Base-by-base conservation (phyloP, 2,329 filamentous ascomycete species). In the Zasmidium cellare region DNA sequence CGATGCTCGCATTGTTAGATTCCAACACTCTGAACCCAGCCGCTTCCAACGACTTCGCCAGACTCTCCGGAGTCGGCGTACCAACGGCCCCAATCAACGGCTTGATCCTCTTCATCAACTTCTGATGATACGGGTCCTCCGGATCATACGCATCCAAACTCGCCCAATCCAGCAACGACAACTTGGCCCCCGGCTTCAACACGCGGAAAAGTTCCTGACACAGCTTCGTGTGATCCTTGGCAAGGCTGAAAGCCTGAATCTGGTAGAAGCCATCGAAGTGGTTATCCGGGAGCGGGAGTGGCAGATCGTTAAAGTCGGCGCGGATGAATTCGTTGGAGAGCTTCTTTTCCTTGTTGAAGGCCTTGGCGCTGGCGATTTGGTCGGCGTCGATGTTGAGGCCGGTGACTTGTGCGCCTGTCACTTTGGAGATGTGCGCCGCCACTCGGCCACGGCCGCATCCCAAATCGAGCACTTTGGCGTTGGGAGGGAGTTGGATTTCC, bases 241-340 rank as follows among this genome's bases (percentile, higher is more conserved):
- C 66, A 7, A 70, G 55, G 47, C 63, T 67, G 61, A 70, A 68
- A 20, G 68, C 68, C 51, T 70, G 68, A 28, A 70, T 69, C 51
- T 70, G 63, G 56, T 70, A 70, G 59, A 70, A 69, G 61, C 60
- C 67, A 55, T 70, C 68, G 50, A 68, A 69, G 18, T 63, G 51
- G 19, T 57, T 57, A n/a, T 60, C 55, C 12, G 62, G 55, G 16
- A 70, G 52, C 12, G 68, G 68, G 18, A 69, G 57, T 1, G 68
- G 68, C 3, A 69, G 61, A 7, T 67, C 65, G 56, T 70, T 70
- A 57, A 69, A 67, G 59, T 70, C 68, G 46, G 53, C 54, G 46
- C 51, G 50, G 11, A 68, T 46, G 57, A 70, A 70, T 9, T 53
- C 55, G 55, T 70, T 70, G 12, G 49, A 51, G 11, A 65, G 56